Evolutionary conservation across 371 early-diverging fungal species (phyloP), one percentile per base, ranked within the genome.

Genomic region (Catenaria anguillulae): DNA sequence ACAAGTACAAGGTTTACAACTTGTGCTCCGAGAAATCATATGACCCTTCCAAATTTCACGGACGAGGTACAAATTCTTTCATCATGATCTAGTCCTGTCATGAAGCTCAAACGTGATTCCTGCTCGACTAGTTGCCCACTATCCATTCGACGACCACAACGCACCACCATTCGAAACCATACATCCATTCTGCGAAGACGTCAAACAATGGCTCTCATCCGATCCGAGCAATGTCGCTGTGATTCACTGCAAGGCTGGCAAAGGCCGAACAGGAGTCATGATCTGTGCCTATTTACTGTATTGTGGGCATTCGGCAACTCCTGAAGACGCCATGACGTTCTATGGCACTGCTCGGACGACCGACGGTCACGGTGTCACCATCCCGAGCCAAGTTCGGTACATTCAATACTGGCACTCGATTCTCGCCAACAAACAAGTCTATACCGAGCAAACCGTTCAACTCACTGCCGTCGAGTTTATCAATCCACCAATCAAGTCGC

Each of bases 241-340:
- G 1, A 70, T 87, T 8, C 88, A 87, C 64, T 87, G 88, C 64
- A 86, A 86, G 64, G 88, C 88, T 26, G 88, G 87, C 15, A 87
- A 87, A 62, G 88, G 88, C 6, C 70, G 88, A 23, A 87, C 88
- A 10, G 88, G 88, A 4, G 77, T 80, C 13, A 79, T 86, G 71
- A 70, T 87, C 31, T 78, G 84, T 37, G 66, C 82, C 4, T 70
- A 81, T 31, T 66, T 87, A 43, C 63, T 86, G 2, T 74, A 76
- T 60, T 63, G 74, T 19, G 71, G 77, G 12, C 60, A 66, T 23
- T 73, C 67, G 0, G 40, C 52, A 0, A 69, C 70, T 46, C 75
- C 82, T 0, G 66, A 67, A 17, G 80, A 78, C 24, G 84, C 84
- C 24, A 76, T 86, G 46, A 61, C 62, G 23, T 62, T 77, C 0